Conservation (phyloP, 306 rosid genomes). For the Chamaecrista fasciculata region DNA sequence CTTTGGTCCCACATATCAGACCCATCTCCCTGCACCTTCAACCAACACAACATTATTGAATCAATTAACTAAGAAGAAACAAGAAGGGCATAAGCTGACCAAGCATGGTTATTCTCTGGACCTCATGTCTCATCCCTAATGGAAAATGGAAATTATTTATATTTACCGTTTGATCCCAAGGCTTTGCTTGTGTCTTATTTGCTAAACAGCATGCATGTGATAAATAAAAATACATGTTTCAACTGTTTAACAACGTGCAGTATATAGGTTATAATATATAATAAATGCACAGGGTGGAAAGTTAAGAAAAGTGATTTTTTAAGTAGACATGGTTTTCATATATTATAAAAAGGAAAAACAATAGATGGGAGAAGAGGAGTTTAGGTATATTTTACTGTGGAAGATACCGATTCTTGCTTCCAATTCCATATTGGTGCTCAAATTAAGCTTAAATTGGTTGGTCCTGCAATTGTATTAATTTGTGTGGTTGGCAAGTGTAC, state of each 20-base stretch:
- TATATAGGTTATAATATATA: constrained; percentile 5
- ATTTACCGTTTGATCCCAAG: constrained; percentile 2
- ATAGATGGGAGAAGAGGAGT: too few relatives aligned
- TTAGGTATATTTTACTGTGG: neutral
- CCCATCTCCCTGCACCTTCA: too few relatives aligned
- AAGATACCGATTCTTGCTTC: constrained; percentile 61
- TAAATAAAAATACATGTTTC: too few relatives aligned
- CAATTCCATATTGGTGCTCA: constrained; percentile 36
- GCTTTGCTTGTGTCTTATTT: constrained; percentile 21
- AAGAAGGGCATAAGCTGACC: constrained; percentile 15
- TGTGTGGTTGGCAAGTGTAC: constrained; percentile 57
- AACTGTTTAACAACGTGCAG: neutral
- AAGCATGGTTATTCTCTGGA: constrained; percentile 26
- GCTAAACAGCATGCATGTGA: too few relatives aligned
- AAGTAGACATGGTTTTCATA: neutral
- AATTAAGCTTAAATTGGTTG: constrained; percentile 42
- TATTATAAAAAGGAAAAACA: too few relatives aligned
- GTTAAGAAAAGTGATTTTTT: constrained; percentile 1
- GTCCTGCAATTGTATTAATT: constrained; percentile 33
- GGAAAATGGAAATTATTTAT: constrained; percentile 5
- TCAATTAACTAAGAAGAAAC: too few relatives aligned
- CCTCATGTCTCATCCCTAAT: constrained; percentile 34
- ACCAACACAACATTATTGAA: too few relatives aligned
- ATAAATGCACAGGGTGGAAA: constrained; percentile 8
- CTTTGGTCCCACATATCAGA: too few relatives aligned